These are phyloP conservation scores for Areca catechu DNA, from an alignment of 176 grass and related monocot genomes.

Conservation along the genomic window DNA sequence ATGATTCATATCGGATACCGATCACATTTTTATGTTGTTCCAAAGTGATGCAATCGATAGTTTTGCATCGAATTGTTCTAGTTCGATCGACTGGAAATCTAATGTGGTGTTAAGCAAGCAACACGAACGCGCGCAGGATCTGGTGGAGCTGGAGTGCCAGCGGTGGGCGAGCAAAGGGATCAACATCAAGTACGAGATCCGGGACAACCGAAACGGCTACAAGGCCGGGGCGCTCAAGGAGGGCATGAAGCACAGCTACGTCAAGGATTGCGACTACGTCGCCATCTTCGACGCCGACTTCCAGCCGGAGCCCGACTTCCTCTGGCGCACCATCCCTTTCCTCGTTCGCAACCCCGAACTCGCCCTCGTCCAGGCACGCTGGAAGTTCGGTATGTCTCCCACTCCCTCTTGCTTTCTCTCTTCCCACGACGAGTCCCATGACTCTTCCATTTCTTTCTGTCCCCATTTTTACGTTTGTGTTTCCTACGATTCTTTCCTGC, in stretches of 20 bases:
- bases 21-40: too few relatives aligned
- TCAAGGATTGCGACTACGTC: constrained; percentile 67
- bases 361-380: constrained; percentile 66
- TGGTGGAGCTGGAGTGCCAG: constrained; percentile 81
- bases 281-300: constrained; percentile 94
- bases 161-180: constrained; percentile 78
- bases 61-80: too few relatives aligned
- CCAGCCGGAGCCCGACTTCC: constrained; percentile 75
- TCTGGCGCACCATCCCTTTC: constrained; percentile 68
- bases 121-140: constrained; percentile 24
- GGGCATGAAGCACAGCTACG: constrained; percentile 84
- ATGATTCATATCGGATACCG: too few relatives aligned
- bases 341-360: constrained; percentile 64
- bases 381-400: constrained; percentile 47
- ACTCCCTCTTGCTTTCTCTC: too few relatives aligned
- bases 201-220: constrained; percentile 71
- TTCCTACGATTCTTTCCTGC: too few relatives aligned
- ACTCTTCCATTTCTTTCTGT: too few relatives aligned
- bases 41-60: too few relatives aligned
- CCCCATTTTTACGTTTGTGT: too few relatives aligned
- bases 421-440: too few relatives aligned
- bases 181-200: constrained; percentile 89
- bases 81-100: too few relatives aligned
- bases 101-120: too few relatives aligned
- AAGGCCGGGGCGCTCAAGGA: constrained; percentile 79